These are phyloP conservation scores for Extremus antarcticus DNA, from an alignment of 495 filamentous ascomycete species.

Conservation along the genomic window DNA sequence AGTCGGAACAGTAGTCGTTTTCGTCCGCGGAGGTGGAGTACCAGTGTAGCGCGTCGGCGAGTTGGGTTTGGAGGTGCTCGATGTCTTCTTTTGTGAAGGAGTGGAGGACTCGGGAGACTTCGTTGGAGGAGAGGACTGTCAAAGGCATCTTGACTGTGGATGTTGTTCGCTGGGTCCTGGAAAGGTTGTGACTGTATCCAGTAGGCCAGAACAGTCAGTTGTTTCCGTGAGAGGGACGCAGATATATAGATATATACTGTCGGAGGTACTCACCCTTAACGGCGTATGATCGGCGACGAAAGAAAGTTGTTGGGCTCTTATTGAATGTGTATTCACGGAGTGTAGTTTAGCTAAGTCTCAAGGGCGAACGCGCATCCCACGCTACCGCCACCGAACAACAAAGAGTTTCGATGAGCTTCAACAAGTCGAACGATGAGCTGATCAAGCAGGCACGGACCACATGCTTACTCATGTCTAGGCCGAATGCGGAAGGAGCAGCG, in stretches of 20 bases:
- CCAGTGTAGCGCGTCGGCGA: slow-evolving; percentile 67
- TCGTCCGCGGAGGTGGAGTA: slow-evolving; percentile 59
- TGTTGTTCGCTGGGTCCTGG: not conserved
- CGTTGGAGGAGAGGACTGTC: slow-evolving; percentile 60
- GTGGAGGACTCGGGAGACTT: slow-evolving; percentile 60
- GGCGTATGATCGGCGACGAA: too few relatives aligned
- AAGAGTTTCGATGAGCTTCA: not conserved
- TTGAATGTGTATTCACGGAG: too few relatives aligned
- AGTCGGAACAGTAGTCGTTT: slow-evolving; percentile 45
- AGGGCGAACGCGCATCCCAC: not conserved
- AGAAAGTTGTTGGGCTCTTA: too few relatives aligned
- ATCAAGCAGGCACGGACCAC: not conserved
- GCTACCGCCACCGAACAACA: not conserved
- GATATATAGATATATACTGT: too few relatives aligned
- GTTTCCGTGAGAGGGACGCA: not conserved
- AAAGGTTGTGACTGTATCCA: not conserved
- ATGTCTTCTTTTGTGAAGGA: slow-evolving; percentile 61
- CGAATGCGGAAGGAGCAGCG: not conserved
- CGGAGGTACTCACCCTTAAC: too few relatives aligned
- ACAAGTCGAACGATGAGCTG: not conserved
- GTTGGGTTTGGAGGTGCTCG: slow-evolving; percentile 48
- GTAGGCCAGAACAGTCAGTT: not conserved
- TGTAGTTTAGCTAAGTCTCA: not conserved
- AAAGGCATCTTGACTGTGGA: slow-evolving; percentile 48
- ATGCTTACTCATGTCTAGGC: not conserved